Evolutionary conservation across 345 rosid species (phyloP).

Genomic region (Anastatica hierochuntica): DNA sequence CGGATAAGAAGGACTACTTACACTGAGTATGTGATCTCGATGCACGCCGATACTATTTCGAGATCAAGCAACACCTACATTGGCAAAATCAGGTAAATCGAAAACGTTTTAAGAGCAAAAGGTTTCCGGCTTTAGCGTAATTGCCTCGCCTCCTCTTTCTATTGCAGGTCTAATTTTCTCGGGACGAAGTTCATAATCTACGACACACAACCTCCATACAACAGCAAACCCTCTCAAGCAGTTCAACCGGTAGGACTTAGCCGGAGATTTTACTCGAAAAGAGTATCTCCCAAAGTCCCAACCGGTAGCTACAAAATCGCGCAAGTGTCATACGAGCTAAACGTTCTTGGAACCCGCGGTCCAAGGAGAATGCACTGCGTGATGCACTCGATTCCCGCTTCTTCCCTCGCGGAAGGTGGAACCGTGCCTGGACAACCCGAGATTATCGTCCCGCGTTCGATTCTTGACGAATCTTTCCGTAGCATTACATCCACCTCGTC

Average conservation of each 20-base stretch:
- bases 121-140: neutral
- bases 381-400: constrained; percentile 72
- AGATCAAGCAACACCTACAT: constrained; percentile 81
- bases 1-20: constrained; percentile 77
- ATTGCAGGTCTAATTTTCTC: constrained; percentile 80
- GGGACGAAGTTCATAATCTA: constrained; percentile 84
- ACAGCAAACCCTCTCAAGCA: constrained; percentile 42
- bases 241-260: constrained; percentile 58
- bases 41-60: constrained; percentile 78
- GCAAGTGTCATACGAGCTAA: constrained; percentile 76
- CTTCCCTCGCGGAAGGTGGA: constrained; percentile 69
- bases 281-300: constrained; percentile 84
- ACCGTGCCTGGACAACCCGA: constrained; percentile 79
- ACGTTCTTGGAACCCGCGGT: constrained; percentile 87
- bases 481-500: constrained; percentile 58
- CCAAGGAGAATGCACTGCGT: constrained; percentile 91
- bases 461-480: constrained; percentile 79
- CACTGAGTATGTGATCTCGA: constrained; percentile 89
- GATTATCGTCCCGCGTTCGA: constrained; percentile 50
- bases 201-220: constrained; percentile 89
- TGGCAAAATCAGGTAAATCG: constrained; percentile 72
- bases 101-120: no score
- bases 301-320: constrained; percentile 83
- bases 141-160: neutral
- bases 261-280: constrained; percentile 71